A percentile compares a stretch with the other conserved stretches of the same genome.
These are phyloP conservation scores for Kalanchoe fedtschenkoi DNA, from an alignment of 164 flowering plant species.

Conservation along the genomic window DNA sequence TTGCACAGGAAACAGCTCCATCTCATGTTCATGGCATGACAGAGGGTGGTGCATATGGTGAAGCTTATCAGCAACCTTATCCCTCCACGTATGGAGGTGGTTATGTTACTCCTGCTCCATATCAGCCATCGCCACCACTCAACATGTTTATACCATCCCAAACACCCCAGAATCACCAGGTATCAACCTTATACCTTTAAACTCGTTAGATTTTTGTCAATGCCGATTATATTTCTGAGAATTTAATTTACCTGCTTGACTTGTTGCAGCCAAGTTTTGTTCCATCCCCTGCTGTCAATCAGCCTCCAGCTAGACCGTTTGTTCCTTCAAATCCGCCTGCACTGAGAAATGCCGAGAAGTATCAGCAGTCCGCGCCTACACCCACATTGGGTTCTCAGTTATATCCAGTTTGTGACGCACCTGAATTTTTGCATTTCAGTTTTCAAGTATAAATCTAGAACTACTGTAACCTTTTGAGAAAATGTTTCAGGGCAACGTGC, in stretches of 20 bases:
- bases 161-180: slow-evolving; percentile 39
- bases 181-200: slow-evolving; percentile 10
- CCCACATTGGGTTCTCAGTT: slow-evolving; percentile 75
- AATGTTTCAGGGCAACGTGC: slow-evolving; percentile 30
- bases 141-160: slow-evolving; percentile 57
- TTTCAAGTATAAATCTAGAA: not conserved
- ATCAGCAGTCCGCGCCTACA: slow-evolving; percentile 38
- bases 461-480: not conserved
- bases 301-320: slow-evolving; percentile 53
- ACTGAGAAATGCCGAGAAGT: slow-evolving; percentile 59
- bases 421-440: not conserved
- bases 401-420: slow-evolving; percentile 49
- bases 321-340: slow-evolving; percentile 55
- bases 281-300: slow-evolving; percentile 34
- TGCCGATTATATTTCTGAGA: not conserved
- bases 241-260: slow-evolving; percentile 4
- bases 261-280: slow-evolving; percentile 35
- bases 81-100: slow-evolving; percentile 32
- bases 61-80: slow-evolving; percentile 41
- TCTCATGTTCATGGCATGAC: slow-evolving; percentile 33
- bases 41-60: slow-evolving; percentile 44
- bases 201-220: no score
- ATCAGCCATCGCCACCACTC: slow-evolving; percentile 41
- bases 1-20: slow-evolving; percentile 30
- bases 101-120: slow-evolving; percentile 36